Evolutionary conservation across 2,329 filamentous ascomycete species (phyloP).

Genomic region (Fusarium phyllophilum): DNA sequence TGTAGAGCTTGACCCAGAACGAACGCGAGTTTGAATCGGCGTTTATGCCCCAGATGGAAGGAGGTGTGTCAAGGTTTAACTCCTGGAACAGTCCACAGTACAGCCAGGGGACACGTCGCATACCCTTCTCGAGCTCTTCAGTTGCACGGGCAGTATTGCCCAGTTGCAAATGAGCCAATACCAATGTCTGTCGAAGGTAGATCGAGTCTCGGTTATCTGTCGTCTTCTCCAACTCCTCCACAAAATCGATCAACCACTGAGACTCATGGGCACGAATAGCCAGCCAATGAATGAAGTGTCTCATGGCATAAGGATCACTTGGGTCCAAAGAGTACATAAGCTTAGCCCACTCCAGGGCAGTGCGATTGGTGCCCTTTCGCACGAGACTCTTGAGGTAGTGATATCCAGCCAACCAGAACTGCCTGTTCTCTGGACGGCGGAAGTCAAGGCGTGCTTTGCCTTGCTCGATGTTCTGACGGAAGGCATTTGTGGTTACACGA

Average conservation of each 20-base stretch:
- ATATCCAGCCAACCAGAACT: conserved; percentile 91
- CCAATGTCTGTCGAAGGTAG: conserved; percentile 81
- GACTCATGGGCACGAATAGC: conserved; percentile 84
- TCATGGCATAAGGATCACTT: conserved; percentile 83
- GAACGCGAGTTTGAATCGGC: conserved; percentile 69
- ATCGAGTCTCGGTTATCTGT: conserved; percentile 57
- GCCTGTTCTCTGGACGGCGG: conserved; percentile 83
- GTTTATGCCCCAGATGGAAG: conserved; percentile 82
- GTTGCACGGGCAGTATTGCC: conserved; percentile 74
- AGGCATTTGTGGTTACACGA: conserved; percentile 85
- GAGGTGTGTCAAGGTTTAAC: conserved; percentile 80
- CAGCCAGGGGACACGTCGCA: conserved; percentile 84
- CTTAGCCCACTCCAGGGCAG: conserved; percentile 93
- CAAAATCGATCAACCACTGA: conserved; percentile 77
- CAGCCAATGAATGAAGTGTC: conserved; percentile 83
- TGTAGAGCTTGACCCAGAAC: conserved; percentile 80
- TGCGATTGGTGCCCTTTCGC: conserved; percentile 92
- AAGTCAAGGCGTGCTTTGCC: conserved; percentile 88
- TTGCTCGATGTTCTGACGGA: conserved; percentile 77
- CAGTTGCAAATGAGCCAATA: conserved; percentile 79
- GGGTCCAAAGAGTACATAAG: conserved; percentile 80
- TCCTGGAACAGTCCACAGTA: conserved; percentile 83
- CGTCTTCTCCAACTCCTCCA: conserved; percentile 56
- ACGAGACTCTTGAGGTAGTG: conserved; percentile 87
- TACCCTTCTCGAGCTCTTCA: conserved; percentile 71